phyloP scores from a whole-genome alignment of 176 grass and related monocot genomes.

The Luzula sylvatica region DNA sequence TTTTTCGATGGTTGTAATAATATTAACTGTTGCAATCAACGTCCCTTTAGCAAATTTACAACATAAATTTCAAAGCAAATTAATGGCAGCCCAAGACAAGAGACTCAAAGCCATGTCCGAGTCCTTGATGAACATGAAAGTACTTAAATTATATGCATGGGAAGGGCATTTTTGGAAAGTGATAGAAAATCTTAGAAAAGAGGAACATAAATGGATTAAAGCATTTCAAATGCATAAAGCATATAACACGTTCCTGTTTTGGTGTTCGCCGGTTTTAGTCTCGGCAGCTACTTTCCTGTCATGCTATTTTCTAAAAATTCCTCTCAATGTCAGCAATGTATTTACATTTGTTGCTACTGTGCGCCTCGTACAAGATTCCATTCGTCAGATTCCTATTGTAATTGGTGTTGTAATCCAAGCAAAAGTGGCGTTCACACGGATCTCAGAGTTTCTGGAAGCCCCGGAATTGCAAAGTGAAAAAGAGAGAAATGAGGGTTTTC shows the following conservation, averaged over 20 bases:
- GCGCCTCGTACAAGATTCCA: constrained; percentile 65
- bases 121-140: constrained; percentile 70
- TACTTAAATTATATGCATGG: constrained; percentile 92
- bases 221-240: constrained; percentile 74
- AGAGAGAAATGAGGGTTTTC: constrained; percentile 20
- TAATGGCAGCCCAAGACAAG: constrained; percentile 85
- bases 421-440: constrained; percentile 71
- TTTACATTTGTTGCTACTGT: constrained; percentile 85
- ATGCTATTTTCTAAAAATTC: constrained; percentile 63
- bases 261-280: constrained; percentile 83
- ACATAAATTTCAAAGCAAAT: constrained; percentile 63
- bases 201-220: constrained; percentile 61
- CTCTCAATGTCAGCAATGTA: constrained; percentile 73
- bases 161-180: constrained; percentile 74
- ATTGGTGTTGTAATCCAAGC: constrained; percentile 83
- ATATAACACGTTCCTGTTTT: constrained; percentile 79
- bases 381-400: constrained; percentile 69
- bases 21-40: constrained; percentile 66
- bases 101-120: constrained; percentile 83
- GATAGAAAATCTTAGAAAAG: constrained; percentile 62
- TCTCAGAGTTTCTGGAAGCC: constrained; percentile 67
- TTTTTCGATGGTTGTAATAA: constrained; percentile 50
- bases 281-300: constrained; percentile 70
- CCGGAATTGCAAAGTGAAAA: constrained; percentile 45
- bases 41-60: constrained; percentile 80